Evolutionary conservation across 768 basidiomycete genomes (phyloP), one percentile per base, ranked within the genome.

Genomic region (Pleurotus platypus): DNA sequence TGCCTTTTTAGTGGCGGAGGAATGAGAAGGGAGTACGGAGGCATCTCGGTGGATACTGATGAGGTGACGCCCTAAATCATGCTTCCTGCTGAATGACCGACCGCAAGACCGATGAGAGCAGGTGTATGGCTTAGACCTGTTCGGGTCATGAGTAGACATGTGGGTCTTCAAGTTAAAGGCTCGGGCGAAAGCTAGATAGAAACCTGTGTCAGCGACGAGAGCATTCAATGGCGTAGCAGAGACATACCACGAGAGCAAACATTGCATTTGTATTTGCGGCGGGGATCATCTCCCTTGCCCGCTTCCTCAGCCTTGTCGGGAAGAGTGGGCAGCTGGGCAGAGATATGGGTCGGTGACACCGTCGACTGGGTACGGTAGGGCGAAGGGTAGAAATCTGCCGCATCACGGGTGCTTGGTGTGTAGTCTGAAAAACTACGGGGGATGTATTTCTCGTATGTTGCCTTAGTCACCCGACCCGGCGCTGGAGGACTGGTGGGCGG

Each of bases 151-250:
- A 3, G 94, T 98, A 22, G 89, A 89, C 82, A 91, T 86, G 70
- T 97, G 94, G 0, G 94, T 95, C 77, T 98, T 98, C 57, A 98
- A 73, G 65, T 98, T 98, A 72, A 91, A 97, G 2, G 93, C 93
- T 24, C 94, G 79, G 9, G 94, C 94, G 63, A 98, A 98, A 1
- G 90, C 95, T 90, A 58, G 16, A 59, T 55, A 60, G 39, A 57
- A 51, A 58, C 55, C 46, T 57, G 37, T 60, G 54, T 58, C 48
- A 55, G 60, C 50, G 16, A 57, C 35, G 39, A n/a, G 54, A 39
- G 22, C 50, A 5, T 43, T 9, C 42, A 15, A 12, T 56, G 42
- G 45, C 27, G 13, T 46, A 55, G 18, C 59, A 60, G 8, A 7
- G 30, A 67, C 66, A 56, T 64, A 92, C 90, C 83, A 74, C 90